Conservation (phyloP, 2,329 filamentous ascomycete genomes). For the Xenoacremonium recifei region DNA sequence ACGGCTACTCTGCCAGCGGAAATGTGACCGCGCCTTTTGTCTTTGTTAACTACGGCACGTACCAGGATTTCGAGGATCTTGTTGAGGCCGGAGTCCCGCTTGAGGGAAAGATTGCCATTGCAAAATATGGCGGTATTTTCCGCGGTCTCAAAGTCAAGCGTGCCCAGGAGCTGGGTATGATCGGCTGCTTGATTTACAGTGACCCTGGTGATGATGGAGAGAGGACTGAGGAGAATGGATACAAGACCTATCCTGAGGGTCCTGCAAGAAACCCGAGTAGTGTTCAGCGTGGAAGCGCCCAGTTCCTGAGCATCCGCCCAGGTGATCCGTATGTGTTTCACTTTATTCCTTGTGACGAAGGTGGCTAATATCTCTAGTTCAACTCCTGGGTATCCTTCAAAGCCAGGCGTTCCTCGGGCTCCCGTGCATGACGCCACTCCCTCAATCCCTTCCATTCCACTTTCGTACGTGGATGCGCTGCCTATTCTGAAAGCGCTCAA, state of each 20-base stretch:
- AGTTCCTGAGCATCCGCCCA: constrained; percentile 70
- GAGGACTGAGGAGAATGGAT: constrained; percentile 77
- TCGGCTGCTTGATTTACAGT: constrained; percentile 80
- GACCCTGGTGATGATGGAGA: constrained; percentile 89
- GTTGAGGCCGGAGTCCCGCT: constrained; percentile 71
- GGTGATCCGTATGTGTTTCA: constrained; percentile 64
- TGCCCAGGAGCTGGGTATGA: constrained; percentile 85
- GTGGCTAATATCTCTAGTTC: constrained; percentile 47
- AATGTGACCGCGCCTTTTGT: constrained; percentile 88
- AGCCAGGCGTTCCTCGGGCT: constrained; percentile 78
- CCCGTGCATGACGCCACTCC: constrained; percentile 71
- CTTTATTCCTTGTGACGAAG: not conserved
- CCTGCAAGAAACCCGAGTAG: constrained; percentile 85
- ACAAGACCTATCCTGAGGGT: constrained; percentile 77
- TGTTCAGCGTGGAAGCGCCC: constrained; percentile 84
- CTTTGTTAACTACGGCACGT: constrained; percentile 90
- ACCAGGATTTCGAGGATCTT: constrained; percentile 80
- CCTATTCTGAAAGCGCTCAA: constrained; percentile 90
- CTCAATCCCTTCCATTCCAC: constrained; percentile 84
- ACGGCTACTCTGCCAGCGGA: constrained; percentile 89
- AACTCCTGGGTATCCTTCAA: constrained; percentile 90
- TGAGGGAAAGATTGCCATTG: constrained; percentile 81
- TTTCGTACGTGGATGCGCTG: constrained; percentile 83
- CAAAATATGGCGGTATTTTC: constrained; percentile 83
- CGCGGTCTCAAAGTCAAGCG: constrained; percentile 90